phyloP scores from a whole-genome alignment of 73 alveolate species.

The Tetrahymena malaccensis region DNA sequence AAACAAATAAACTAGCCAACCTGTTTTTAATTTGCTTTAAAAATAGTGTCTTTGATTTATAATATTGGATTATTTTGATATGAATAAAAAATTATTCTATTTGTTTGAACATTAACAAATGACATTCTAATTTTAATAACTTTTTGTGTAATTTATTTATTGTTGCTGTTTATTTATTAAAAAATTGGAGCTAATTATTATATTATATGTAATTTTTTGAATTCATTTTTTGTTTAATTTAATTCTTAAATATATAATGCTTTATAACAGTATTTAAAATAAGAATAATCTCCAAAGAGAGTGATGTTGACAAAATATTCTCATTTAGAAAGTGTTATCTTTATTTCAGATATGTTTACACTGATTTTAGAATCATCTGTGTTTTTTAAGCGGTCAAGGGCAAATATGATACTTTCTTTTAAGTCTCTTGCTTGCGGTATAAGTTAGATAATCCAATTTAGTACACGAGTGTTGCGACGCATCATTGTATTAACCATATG shows the following conservation, averaged over 20 bases:
- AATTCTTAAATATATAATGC: too few species aligned
- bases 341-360: background rate
- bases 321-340: background rate
- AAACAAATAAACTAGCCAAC: background rate
- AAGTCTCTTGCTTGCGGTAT: background rate
- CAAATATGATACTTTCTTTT: background rate
- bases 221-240: background rate
- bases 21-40: background rate
- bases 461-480: background rate
- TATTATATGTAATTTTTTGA: too few species aligned
- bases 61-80: background rate
- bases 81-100: background rate
- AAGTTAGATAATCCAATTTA: background rate
- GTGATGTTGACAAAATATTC: background rate
- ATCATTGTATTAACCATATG: background rate
- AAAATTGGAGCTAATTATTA: background rate
- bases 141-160: too few species aligned
- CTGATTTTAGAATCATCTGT: background rate
- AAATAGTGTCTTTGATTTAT: background rate
- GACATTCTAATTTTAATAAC: too few species aligned
- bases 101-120: background rate
- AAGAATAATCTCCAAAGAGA: background rate
- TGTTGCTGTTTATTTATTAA: too few species aligned
- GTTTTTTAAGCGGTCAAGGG: background rate
- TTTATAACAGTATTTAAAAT: too few species aligned